Base-by-base conservation (phyloP, 768 basidiomycete species). In the Tylopilus felleus region DNA sequence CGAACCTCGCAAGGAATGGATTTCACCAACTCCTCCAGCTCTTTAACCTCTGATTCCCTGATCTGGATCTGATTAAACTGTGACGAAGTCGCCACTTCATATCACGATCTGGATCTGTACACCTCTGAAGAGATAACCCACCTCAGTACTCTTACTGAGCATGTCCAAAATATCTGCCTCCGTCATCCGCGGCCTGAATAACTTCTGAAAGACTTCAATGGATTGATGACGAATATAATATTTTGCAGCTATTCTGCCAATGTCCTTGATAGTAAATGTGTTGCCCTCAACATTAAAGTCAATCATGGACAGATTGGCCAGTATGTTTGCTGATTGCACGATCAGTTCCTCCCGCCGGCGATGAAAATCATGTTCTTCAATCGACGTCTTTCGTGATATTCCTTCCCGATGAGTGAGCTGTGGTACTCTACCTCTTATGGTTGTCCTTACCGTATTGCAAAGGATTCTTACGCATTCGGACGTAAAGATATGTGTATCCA, bases 61-160 rank as follows among this genome's bases (percentile, higher is more conserved):
- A 96, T 75, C 76, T 96, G 93, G 47, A 99, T 85, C 75, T 99
- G 97, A 55, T 93, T 83, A 63, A 98, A 98, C 91, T 97, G 60
- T 16, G 21, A 40, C 13, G 33, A 10, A 23, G 12, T 14, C 10
- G 5, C 52, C n/a, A 31, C 1, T 36, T 12, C n/a, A 25, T 17
- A 40, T 39, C 19, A 31, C 8, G 8, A 44, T 27, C 22, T 45
- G 27, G 8, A 44, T 27, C 22, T 45, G 27, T 17, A 25, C 10
- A 19, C 16, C 25, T 41, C 21, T 22, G 25, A 33, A 12, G 21
- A 54, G 28, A 45, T 23, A 13, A 53, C 74, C 58, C 59, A 92
- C 94, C 79, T 99, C 97, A 14, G 92, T 94, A 56, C 93, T 95
- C 78, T 80, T 82, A 60, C 92, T 85, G 31, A 98, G 79, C 83